Evolutionary conservation across 345 rosid species (phyloP), one percentile per base, ranked within the genome.

Genomic region (Citrus glauca): DNA sequence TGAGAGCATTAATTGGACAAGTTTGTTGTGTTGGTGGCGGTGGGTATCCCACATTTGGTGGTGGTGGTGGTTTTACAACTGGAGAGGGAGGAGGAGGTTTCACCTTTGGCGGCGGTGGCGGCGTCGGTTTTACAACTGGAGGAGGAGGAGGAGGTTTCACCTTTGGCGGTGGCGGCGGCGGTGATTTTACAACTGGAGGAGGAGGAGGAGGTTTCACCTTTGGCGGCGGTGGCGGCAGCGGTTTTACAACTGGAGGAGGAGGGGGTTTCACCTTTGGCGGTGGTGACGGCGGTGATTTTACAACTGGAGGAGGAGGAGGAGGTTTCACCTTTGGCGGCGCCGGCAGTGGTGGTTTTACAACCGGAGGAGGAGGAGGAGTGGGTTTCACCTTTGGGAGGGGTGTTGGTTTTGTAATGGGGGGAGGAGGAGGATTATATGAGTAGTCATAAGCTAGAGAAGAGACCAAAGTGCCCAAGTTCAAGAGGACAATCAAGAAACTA

Each of bases 11-110:
- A 45, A 45, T 45, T 3, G 16, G 17, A 13, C 50, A 45, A 45
- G 50, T 95, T 76, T 83, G 81, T 1, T 0, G 90, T 32, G 7
- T 90, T 5, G 87, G 83, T 28, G 82, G 81, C 1, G 78, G 87
- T 63, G 79, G 76, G 32, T 69, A 5, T 45, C 4, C 50, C 14
- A 45, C 50, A 45, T 3, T 45, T 45, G 50, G 16, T 45, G 48
- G 40, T 37, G 42, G 17, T 45, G 16, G 50, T 20, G n/a, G 63
- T 50, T 8, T 40, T 40, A 40, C 11, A 40, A 40, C 11, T 1
- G 11, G 45, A 8, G 45, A 2, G 9, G 45, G 11, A 84, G 79
- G 1, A 64, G 73, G 45, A 20, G 70, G 1, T 50, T 22, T 35
- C 0, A 0, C 50, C 4, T 84, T 79, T 7, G 60, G 25, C 1